Conservation (phyloP, 257 asterid species). For the Solanum medicagineum region DNA sequence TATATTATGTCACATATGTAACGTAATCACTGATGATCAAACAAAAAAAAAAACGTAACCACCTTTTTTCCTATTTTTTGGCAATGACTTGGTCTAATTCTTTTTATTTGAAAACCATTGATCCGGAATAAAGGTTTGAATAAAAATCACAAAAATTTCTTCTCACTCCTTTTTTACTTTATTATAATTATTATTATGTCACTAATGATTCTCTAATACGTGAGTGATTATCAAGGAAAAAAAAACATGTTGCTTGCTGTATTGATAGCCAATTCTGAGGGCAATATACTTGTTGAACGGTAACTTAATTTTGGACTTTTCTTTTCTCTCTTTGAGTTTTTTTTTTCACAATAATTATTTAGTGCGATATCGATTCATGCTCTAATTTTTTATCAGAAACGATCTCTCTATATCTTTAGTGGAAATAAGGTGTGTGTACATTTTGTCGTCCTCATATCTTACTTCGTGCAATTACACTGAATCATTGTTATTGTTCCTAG, state of each 20-base stretch:
- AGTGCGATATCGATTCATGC: too few species aligned
- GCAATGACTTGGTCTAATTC: background rate
- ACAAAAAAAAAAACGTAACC: too few species aligned
- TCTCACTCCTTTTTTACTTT: background rate
- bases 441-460: background rate
- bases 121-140: background rate
- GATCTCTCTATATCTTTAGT: background rate
- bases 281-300: constrained; percentile 94
- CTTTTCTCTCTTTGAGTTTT: too few species aligned
- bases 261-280: constrained; percentile 88
- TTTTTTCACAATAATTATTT: too few species aligned
- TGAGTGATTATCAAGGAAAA: background rate
- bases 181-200: background rate
- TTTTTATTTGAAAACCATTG: background rate
- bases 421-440: rapidly evolving
- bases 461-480: too few species aligned
- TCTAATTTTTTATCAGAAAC: too few species aligned
- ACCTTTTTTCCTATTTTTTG: background rate
- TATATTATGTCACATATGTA: background rate
- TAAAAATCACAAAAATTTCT: background rate
- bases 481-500: too few species aligned
- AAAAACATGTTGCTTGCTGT: constrained; percentile 71
- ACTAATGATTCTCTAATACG: background rate
- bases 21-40: background rate
- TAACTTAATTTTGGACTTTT: background rate